Evolutionary conservation across 805 yeast genomes (phyloP), one percentile per base, ranked within the genome.

Genomic region (Monosporozyma servazzii): DNA sequence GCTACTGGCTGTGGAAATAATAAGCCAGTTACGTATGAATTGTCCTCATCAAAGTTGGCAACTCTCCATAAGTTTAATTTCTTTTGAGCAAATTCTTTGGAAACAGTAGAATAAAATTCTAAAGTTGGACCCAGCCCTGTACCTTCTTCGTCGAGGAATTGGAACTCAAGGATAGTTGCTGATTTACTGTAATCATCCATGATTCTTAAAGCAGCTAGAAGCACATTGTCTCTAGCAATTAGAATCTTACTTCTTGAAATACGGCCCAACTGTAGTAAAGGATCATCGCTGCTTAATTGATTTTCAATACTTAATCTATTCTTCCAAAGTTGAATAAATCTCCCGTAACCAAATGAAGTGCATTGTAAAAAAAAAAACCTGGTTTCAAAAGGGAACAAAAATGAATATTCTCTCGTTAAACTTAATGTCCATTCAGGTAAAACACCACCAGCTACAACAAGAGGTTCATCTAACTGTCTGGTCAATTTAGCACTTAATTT

Each of bases 71-170:
- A 71, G 8, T 67, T 68, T 46, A 83, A 67, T 27, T 73, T 74
- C 48, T 74, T 75, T 56, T 71, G 75, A 1, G 84, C 71, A 64
- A 91, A 88, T 55, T 83, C 89, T 51, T 74, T 79, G 0, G 96
- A 88, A 1, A 87, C 88, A 15, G 75, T 72, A 0, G 97, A 81
- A 62, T 88, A 91, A 62, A 93, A 91, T 67, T 91, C 99, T 56
- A 90, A 72, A 0, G 99, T 91, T 3, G 99, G 99, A 0, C 99
- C 99, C 45, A 89, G 70, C 0, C 99, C 99, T 0, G 96, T 84
- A n/a, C 98, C 99, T 6, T 77, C 96, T 65, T 91, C 99, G 56
- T 84, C 89, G 55, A 76, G 80, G 60, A 86, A 91, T 64, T 90
- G 96, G 51, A 93, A 82, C 59, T 91, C 98, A 21, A 91, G 69